These are phyloP conservation scores for Globisporangium ultimum DNA, from an alignment of 352 stramenopile genomes.

Conservation along the genomic window DNA sequence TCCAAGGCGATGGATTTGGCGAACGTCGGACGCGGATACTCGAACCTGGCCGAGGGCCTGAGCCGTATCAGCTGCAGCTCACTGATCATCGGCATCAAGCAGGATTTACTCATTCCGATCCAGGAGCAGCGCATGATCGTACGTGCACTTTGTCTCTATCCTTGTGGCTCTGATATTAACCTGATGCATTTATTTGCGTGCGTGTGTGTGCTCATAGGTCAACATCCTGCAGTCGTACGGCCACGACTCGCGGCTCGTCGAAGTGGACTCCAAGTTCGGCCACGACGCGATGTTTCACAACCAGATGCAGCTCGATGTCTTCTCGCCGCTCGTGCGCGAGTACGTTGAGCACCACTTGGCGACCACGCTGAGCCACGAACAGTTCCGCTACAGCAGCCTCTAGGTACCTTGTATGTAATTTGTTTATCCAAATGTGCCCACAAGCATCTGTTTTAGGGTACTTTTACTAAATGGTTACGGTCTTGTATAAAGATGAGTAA, in stretches of 20 bases:
- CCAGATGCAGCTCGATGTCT: slow-evolving; percentile 78
- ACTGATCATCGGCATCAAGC: slow-evolving; percentile 78
- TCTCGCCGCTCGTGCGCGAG: slow-evolving; percentile 62
- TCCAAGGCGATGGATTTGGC: slow-evolving; percentile 88
- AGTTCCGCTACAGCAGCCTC: slow-evolving; percentile 78
- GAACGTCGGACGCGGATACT: slow-evolving; percentile 65
- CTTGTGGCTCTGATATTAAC: too few relatives aligned
- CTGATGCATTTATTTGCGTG: neutral
- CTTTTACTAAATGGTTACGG: too few relatives aligned
- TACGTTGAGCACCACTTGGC: slow-evolving; percentile 66
- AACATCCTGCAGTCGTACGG: slow-evolving; percentile 81
- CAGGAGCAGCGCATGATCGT: slow-evolving; percentile 77
- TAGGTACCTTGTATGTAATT: slow-evolving; percentile 16
- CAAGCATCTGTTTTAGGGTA: too few relatives aligned
- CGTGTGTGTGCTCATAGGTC: slow-evolving; percentile 19
- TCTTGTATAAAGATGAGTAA: too few relatives aligned
- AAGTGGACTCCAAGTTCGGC: slow-evolving; percentile 84
- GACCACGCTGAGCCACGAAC: slow-evolving; percentile 51
- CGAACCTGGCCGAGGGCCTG: slow-evolving; percentile 70
- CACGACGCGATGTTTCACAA: slow-evolving; percentile 87
- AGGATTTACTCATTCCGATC: slow-evolving; percentile 84
- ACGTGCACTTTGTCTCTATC: slow-evolving; percentile 5
- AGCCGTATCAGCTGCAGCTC: slow-evolving; percentile 63
- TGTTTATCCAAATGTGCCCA: neutral
- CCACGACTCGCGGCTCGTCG: slow-evolving; percentile 53